Evolutionary conservation across 768 basidiomycete species (phyloP), one percentile per base, ranked within the genome.

Genomic region (Serendipita sp.): DNA sequence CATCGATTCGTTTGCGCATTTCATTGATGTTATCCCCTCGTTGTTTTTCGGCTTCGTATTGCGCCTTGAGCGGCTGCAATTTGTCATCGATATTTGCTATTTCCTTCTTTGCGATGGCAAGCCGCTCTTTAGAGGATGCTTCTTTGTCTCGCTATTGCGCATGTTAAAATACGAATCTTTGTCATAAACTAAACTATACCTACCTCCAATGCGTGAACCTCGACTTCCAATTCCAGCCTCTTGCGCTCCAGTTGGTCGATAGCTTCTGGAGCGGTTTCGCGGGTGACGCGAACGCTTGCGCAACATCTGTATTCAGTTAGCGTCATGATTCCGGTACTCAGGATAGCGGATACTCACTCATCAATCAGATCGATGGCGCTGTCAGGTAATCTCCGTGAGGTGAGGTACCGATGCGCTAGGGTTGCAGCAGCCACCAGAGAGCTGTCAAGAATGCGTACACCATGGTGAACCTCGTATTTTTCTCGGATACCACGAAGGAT

Each of bases 401-500:
- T 90, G 63, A 99, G 77, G 70, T 97, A 99, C 41, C 95, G 90
- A 74, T 92, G 89, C 1, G 95, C 95, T 65, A 99, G 81, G 13
- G 86, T 86, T 0, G 93, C 93, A 7, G 95, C 94, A 10, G 85
- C 77, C 68, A 96, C 92, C 66, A 99, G 78, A 1, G 95, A 86
- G 5, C 84, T 83, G 70, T 98, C 95, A 67, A 85, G 78, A 68
- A 98, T 93, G 64, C 87, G 80, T 48, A 97, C 92, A 68, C 90
- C 91, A 66, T 92, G 91, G 70, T 91, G 87, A 0, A 94, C 90
- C 73, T 91, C 88, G 72, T 96, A 96, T 73, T 92, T 92, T 72
- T 95, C 92, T 47, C 89, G 80, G 72, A 97, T 92, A 65, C 95
- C 95, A 68, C 95, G 86, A 44, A 98, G 80, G 67, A 97, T 98